Base-by-base conservation (phyloP, 2,329 filamentous ascomycete species). In the Pseudogymnoascus sp. region DNA sequence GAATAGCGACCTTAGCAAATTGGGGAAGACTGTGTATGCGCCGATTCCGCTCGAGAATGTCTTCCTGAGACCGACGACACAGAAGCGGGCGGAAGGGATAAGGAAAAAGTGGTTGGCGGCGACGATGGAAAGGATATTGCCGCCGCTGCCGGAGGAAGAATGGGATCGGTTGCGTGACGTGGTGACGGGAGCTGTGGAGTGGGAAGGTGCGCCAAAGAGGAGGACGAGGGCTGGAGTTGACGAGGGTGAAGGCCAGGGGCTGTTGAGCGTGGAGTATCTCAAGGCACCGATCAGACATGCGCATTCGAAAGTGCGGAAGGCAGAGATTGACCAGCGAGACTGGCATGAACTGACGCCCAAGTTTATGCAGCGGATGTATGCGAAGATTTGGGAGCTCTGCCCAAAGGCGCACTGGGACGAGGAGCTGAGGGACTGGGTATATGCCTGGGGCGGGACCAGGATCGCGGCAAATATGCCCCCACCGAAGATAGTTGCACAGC, bases 141-240 rank as follows among this genome's bases (percentile, higher is more conserved):
- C 82, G n/a, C 84, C 84, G 0, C 62, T 87, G 14, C 75, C 76
- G 6, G 72, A 69, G 28, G 72, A 74, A 16, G 81, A 86, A 67
- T 87, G 82, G 82, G 75, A 85, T 12, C 68, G 77, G 12, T 70
- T 87, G n/a, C 71, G 71, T n/a, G 70, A 71, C 22, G 65, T 87
- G 35, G 75, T 75, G 2, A 64, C 67, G 6, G 82, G 70, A 12
- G 58, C 18, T 8, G 43, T 66, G 9, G 54, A 58, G 35, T 38
- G 32, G 54, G 54, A 58, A 6, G 54, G 32, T 22, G 32, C 11
- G 54, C 54, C 54, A 12, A 61, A 37, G 28, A 54, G 18, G 25
- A 58, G 50, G 28, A 25, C 39, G 58, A 14, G n/a, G 2, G 25
- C 6, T 30, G n/a, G 14, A n/a, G 32, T 57, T 3, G 18, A 22